Percentiles rank a stretch among this genome's conserved stretches.
Evolutionary conservation across 371 early-diverging fungal species (phyloP).

Genomic region (Mortierella sp.): DNA sequence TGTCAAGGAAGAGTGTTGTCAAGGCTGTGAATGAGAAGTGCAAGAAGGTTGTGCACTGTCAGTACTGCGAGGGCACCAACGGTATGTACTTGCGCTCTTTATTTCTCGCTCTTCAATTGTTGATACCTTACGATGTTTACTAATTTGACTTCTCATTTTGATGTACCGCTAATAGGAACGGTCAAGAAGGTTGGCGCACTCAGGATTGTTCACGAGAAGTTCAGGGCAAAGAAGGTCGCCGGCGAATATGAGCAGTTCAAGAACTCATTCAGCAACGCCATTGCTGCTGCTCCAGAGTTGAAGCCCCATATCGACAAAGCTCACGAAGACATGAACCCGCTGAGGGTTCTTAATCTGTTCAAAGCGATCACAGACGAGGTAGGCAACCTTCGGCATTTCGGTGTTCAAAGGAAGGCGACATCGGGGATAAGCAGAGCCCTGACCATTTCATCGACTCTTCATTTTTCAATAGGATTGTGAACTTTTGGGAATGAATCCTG

Average conservation of each 20-base stretch:
- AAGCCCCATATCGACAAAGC: slow-evolving; percentile 86
- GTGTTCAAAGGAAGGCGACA: not conserved
- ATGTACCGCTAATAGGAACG: slow-evolving; percentile 61
- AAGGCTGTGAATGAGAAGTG: slow-evolving; percentile 90
- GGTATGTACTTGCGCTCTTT: slow-evolving; percentile 58
- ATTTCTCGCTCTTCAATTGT: not conserved
- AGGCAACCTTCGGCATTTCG: slow-evolving; percentile 11
- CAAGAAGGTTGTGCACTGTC: slow-evolving; percentile 93
- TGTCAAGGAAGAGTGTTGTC: slow-evolving; percentile 80
- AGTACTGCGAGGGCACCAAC: slow-evolving; percentile 89
- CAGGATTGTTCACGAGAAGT: slow-evolving; percentile 98
- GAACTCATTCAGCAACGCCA: slow-evolving; percentile 80
- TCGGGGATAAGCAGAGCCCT: not conserved
- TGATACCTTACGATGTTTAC: not conserved
- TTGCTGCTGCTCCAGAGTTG: slow-evolving; percentile 80
- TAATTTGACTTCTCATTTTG: not conserved
- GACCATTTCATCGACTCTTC: not conserved
- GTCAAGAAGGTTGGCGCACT: slow-evolving; percentile 98
- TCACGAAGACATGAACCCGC: slow-evolving; percentile 96
- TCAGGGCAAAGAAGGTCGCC: slow-evolving; percentile 80
- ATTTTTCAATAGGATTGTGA: slow-evolving; percentile 85
- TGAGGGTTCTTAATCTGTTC: slow-evolving; percentile 90
- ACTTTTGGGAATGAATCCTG: slow-evolving; percentile 92
- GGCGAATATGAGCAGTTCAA: slow-evolving; percentile 83
- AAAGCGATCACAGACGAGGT: slow-evolving; percentile 88